A percentile compares a stretch with the other conserved stretches of the same genome.
phyloP scores from a whole-genome alignment of 169 alveolate species.

The Plasmodium blacklocki region DNA sequence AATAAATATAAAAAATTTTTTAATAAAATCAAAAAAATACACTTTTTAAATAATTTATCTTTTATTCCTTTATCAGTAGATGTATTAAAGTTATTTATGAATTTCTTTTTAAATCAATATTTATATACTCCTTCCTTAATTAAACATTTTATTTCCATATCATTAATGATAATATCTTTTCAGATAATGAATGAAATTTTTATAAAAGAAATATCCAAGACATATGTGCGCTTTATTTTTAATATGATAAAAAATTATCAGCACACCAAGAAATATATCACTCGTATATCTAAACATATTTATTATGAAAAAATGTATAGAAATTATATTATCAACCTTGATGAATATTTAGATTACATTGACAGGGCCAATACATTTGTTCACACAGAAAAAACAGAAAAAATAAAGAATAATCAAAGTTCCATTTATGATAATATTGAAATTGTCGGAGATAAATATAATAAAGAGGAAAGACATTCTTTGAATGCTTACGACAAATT shows the following conservation, averaged over 20 bases:
- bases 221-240: conserved; percentile 54
- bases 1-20: conserved; percentile 42
- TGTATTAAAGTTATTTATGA: conserved; percentile 46
- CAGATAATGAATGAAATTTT: conserved; percentile 70
- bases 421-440: too few relatives aligned
- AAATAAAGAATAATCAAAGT: too few relatives aligned
- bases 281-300: conserved; percentile 11
- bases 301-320: conserved; percentile 1
- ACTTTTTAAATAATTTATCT: conserved; percentile 44
- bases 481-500: too few relatives aligned
- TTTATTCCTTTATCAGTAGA: conserved; percentile 47
- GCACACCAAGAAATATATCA: conserved; percentile 25
- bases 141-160: conserved; percentile 61
- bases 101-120: conserved; percentile 39
- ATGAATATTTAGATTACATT: not conserved
- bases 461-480: too few relatives aligned
- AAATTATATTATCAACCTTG: conserved; percentile 5
- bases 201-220: conserved; percentile 57
- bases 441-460: too few relatives aligned
- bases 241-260: not conserved
- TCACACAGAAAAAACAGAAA: too few relatives aligned
- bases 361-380: not conserved
- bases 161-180: conserved; percentile 36
- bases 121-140: conserved; percentile 34
- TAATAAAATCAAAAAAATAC: conserved; percentile 37